Percentiles rank a stretch among this genome's conserved stretches.
phyloP scores from a whole-genome alignment of 495 filamentous ascomycete species.

The Extremus antarcticus region DNA sequence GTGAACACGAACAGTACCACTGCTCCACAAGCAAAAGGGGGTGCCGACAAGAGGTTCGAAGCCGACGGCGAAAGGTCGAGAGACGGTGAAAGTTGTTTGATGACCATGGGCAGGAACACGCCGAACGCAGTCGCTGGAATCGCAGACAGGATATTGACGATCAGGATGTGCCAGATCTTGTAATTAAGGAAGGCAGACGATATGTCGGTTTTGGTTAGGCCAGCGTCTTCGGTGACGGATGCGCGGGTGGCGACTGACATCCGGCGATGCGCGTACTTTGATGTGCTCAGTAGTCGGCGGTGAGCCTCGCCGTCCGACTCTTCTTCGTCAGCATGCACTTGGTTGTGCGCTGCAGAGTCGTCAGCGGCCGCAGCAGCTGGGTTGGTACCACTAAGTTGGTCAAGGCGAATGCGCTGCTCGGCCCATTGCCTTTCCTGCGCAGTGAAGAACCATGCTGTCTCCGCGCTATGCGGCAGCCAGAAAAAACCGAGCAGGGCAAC shows the following conservation, averaged over 20 bases:
- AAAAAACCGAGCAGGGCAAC: slow-evolving; percentile 38
- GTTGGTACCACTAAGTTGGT: slow-evolving; percentile 12
- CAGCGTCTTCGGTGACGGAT: slow-evolving; percentile 29
- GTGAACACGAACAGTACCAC: slow-evolving; percentile 37
- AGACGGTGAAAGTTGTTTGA: slow-evolving; percentile 21
- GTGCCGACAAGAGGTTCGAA: slow-evolving; percentile 47
- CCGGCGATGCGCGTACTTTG: not conserved
- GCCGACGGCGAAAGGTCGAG: slow-evolving; percentile 29
- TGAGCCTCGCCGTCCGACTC: slow-evolving; percentile 14
- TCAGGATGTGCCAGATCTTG: slow-evolving; percentile 42
- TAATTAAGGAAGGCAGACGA: slow-evolving; percentile 39
- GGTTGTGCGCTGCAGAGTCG: not conserved
- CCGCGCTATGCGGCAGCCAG: slow-evolving; percentile 41
- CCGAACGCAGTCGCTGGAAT: slow-evolving; percentile 43
- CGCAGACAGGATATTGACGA: slow-evolving; percentile 43
- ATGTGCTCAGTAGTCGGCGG: slow-evolving; percentile 14
- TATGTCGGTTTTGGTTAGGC: slow-evolving; percentile 37
- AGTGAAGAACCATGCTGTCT: slow-evolving; percentile 46
- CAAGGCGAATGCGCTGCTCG: slow-evolving; percentile 25
- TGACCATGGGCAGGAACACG: slow-evolving; percentile 47
- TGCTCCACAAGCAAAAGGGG: slow-evolving; percentile 44
- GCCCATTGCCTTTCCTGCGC: slow-evolving; percentile 37
- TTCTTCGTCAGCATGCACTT: slow-evolving; percentile 4
- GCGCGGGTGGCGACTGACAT: slow-evolving; percentile 3
- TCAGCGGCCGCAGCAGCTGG: not conserved